Base-by-base conservation (phyloP, 306 rosid species). In the Trifolium subterraneum region DNA sequence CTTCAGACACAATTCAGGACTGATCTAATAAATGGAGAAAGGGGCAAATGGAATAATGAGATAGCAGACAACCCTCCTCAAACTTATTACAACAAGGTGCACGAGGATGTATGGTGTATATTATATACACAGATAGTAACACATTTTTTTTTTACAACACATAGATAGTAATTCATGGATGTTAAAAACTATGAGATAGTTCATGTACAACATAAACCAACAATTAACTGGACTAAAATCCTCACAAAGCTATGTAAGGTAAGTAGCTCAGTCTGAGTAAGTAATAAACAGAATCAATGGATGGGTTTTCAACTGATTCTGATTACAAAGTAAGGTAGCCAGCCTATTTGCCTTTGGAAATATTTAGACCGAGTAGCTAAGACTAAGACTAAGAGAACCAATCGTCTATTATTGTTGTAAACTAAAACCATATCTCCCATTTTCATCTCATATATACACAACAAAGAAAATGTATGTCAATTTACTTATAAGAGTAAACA, bases 151-250 rank as follows among this genome's bases (percentile, higher is more conserved):
- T 29, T 4, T 4, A 29, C 4, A 29, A 6, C 4, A 70, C 13
- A 47, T 4, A 35, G 5, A 44, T 0, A 13, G 7, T 44, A 44
- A 13, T 4, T 4, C 31, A 54, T 10, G 39, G 41, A 22, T 16
- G 25, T 51, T 66, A 48, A 45, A 47, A 47, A 29, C n/a, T 20
- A 39, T n/a, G 20, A 58, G 15, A 77, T 42, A 18, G 50, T 51
- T 78, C 36, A 71, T 3, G 62, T 29, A 58, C 41, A 48, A 71
- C 8, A 23, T 20, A 41, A 75, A 70, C 70, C 39, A 71, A 14
- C 19, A 71, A 38, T 36, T 33, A 36, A 15, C 52, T 11, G 78
- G 56, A 56, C 18, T 65, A 23, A 56, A 71, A 71, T 50, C 47
- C 50, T 19, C 55, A 36, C 23, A 47, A 59, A 7, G 60, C 42